A percentile compares a stretch with the other conserved stretches of the same genome.
Evolutionary conservation across 371 early-diverging fungal genomes (phyloP).

Genomic region (Lichtheimia hyalospora): DNA sequence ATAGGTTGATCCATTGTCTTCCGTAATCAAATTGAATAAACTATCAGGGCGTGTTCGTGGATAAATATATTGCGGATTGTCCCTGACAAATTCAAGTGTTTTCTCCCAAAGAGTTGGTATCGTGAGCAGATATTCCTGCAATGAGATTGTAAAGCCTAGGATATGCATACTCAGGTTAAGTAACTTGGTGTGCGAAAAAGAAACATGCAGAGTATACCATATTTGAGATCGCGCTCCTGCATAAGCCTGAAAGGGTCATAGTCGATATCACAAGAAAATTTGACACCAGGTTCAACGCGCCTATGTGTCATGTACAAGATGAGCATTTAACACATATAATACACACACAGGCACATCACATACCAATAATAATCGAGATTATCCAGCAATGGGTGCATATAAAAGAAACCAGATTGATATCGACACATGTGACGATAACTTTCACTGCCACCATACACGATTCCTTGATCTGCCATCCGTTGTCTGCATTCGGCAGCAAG

Average conservation of each 20-base stretch:
- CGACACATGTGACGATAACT: constrained; percentile 97
- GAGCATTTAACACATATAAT: constrained; percentile 67
- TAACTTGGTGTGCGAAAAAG: neutral
- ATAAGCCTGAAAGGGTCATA: constrained; percentile 90
- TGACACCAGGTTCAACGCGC: constrained; percentile 92
- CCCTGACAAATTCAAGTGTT: constrained; percentile 60
- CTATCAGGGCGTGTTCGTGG: constrained; percentile 44
- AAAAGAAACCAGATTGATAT: constrained; percentile 76
- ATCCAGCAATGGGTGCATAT: constrained; percentile 64
- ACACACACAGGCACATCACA: neutral
- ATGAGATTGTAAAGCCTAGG: constrained; percentile 69
- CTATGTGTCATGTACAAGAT: constrained; percentile 70
- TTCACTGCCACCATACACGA: constrained; percentile 83
- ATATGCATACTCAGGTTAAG: neutral
- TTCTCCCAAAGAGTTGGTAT: constrained; percentile 85
- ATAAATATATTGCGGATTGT: constrained; percentile 43
- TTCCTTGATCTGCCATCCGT: constrained; percentile 57
- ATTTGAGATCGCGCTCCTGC: constrained; percentile 77
- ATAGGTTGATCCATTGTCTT: constrained; percentile 44
- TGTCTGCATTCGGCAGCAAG: constrained; percentile 58
- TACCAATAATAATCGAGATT: constrained; percentile 94
- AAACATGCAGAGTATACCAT: constrained; percentile 48
- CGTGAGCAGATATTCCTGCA: constrained; percentile 77
- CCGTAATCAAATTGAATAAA: constrained; percentile 27
- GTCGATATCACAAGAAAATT: constrained; percentile 84